A percentile compares a stretch with the other conserved stretches of the same genome.
Evolutionary conservation across 2,329 filamentous ascomycete species (phyloP).

Genomic region (Fusarium bactridioides): DNA sequence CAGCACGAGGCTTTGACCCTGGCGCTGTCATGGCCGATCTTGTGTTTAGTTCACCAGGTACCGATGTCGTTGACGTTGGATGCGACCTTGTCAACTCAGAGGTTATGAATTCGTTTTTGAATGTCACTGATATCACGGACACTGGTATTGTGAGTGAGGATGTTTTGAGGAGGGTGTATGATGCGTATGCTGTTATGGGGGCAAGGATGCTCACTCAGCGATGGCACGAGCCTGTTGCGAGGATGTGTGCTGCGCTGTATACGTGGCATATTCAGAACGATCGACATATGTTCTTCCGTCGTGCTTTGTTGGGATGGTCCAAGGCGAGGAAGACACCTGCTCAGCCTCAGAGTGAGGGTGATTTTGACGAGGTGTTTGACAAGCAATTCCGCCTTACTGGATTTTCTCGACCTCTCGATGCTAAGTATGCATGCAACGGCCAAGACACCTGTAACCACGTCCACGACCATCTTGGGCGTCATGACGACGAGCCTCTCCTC

Average conservation of each 20-base stretch:
- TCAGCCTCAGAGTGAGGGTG: conserved; percentile 38
- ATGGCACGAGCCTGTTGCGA: conserved; percentile 45
- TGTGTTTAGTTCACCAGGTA: conserved; percentile 38
- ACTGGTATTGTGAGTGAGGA: conserved; percentile 29
- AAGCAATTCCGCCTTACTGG: conserved; percentile 40
- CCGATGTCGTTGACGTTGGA: conserved; percentile 35
- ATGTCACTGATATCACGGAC: conserved; percentile 33
- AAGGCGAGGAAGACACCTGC: conserved; percentile 42
- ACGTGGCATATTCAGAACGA: conserved; percentile 47
- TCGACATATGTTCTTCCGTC: conserved; percentile 44
- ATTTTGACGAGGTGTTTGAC: conserved; percentile 45
- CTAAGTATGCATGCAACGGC: conserved; percentile 22
- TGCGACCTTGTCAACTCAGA: conserved; percentile 36
- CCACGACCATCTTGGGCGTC: not conserved
- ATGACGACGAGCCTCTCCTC: conserved; percentile 21
- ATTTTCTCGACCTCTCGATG: conserved; percentile 34
- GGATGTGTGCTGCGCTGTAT: conserved; percentile 44
- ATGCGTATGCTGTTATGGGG: conserved; percentile 33
- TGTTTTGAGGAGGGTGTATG: conserved; percentile 27
- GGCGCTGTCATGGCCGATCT: conserved; percentile 36
- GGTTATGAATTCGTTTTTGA: conserved; percentile 38
- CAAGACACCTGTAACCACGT: conserved; percentile 31
- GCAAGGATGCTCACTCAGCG: conserved; percentile 43
- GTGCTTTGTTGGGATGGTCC: conserved; percentile 42
- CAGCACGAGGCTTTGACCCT: conserved; percentile 31